Evolutionary conservation across 1,139 yeast species (phyloP), one percentile per base, ranked within the genome.

Genomic region (Sugiyamaella novakii): DNA sequence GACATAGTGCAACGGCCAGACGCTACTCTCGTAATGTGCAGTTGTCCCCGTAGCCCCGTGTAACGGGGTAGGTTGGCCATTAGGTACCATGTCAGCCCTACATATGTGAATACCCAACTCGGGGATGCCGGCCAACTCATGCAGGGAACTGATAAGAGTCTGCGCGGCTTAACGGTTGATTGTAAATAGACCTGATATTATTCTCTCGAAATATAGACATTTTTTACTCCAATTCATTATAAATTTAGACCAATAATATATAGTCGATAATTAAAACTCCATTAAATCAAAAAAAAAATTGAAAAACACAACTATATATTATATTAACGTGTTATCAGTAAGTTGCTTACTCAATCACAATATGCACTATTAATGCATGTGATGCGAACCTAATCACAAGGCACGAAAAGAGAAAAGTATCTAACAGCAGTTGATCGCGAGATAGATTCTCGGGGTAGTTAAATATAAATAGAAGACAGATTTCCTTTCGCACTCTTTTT

Each of bases 81-180:
- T 25, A 2, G 30, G 45, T n/a, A 10, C 45, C 45, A 10, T 41
- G 45, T 31, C 38, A 31, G 38, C 30, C 37, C 17, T 31, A 18
- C 45, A n/a, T 28, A 14, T 12, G 17, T 12, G 19, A 31, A 24
- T 21, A 15, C 15, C 22, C 3, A 11, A 41, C 45, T 27, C 45
- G 45, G 45, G 38, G 29, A 36, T 22, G 38, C 24, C 45, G 45
- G 45, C 38, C 38, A 41, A 41, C 31, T 25, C 38, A 28, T 33
- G 45, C 45, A 41, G 38, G 43, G 45, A 31, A 14, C 21, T 40
- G 38, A 41, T 31, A 28, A 31, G 15, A n/a, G 15, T 31, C 28
- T 41, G 45, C 25, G 33, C 45, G 45, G 45, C 38, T 22, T 18
- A 41, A 31, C 45, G 45, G 19, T 22, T 15, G 11, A 7, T 27